A percentile compares a stretch with the other conserved stretches of the same genome.
Evolutionary conservation across 257 asterid genomes (phyloP).

Genomic region (Scutellaria barbata): DNA sequence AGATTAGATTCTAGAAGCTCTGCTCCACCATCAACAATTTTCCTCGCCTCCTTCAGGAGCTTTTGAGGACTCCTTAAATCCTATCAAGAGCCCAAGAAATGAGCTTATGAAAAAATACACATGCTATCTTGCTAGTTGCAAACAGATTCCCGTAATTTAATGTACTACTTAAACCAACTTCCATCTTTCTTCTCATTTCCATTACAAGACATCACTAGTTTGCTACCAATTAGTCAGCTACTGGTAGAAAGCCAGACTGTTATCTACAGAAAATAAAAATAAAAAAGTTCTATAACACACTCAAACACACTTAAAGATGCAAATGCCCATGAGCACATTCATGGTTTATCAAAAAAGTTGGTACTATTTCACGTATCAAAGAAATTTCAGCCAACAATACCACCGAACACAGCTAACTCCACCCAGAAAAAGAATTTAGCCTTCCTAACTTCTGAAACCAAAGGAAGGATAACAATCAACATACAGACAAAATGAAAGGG

Average conservation of each 20-base stretch:
- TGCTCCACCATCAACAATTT: constrained; percentile 64
- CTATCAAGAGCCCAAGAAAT: constrained; percentile 30
- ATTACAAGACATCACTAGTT: constrained; percentile 6
- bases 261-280: background rate
- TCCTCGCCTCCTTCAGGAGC: constrained; percentile 71
- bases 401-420: constrained; percentile 17
- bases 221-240: constrained; percentile 11
- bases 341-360: background rate
- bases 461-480: background rate
- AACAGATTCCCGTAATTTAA: constrained; percentile 3
- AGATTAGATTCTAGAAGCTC: constrained; percentile 52
- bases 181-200: constrained; percentile 2
- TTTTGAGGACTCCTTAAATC: constrained; percentile 59
- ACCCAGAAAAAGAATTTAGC: background rate
- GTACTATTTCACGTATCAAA: background rate
- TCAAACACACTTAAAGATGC: background rate
- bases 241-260: constrained; percentile 18
- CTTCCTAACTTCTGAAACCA: background rate
- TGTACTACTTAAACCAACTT: constrained; percentile 1
- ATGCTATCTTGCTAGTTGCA: constrained; percentile 3
- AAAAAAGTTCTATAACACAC: background rate
- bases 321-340: background rate
- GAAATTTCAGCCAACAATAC: background rate
- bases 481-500: background rate
- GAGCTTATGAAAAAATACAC: constrained; percentile 10